phyloP scores from a whole-genome alignment of 768 basidiomycete species.

The Hemileccinum impolitum region DNA sequence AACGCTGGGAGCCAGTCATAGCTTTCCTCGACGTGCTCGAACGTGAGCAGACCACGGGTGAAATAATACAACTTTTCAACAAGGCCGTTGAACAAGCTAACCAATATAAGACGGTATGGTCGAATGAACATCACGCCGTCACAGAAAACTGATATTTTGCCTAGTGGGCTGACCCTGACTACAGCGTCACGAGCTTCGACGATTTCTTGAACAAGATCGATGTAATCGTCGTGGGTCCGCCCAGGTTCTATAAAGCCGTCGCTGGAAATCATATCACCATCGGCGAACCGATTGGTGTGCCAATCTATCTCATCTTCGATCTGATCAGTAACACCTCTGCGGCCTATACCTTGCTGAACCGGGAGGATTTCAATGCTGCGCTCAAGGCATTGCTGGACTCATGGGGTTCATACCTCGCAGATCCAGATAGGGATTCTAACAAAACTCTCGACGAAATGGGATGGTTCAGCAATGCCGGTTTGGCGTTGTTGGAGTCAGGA shows the following conservation, averaged over 20 bases:
- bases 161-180: slow-evolving; percentile 2
- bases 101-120: not conserved
- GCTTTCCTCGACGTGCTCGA: too few relatives aligned
- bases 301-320: not conserved
- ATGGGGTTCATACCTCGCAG: not conserved
- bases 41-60: too few relatives aligned
- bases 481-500: not conserved
- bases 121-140: too few relatives aligned
- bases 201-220: not conserved
- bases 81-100: too few relatives aligned
- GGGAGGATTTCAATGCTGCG: not conserved
- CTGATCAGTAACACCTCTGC: slow-evolving; percentile 1
- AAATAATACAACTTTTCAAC: too few relatives aligned
- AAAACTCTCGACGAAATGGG: not conserved
- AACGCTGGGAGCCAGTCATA: too few relatives aligned
- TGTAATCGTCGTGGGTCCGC: not conserved
- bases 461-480: not conserved
- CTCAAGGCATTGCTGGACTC: not conserved
- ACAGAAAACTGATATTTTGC: not conserved
- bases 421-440: not conserved
- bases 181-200: not conserved
- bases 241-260: slow-evolving; percentile 1
- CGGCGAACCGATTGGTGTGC: not conserved
- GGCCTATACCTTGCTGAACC: not conserved
- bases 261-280: not conserved